Evolutionary conservation across 208 protist species (phyloP).

Genomic region (Trypanosoma avium): DNA sequence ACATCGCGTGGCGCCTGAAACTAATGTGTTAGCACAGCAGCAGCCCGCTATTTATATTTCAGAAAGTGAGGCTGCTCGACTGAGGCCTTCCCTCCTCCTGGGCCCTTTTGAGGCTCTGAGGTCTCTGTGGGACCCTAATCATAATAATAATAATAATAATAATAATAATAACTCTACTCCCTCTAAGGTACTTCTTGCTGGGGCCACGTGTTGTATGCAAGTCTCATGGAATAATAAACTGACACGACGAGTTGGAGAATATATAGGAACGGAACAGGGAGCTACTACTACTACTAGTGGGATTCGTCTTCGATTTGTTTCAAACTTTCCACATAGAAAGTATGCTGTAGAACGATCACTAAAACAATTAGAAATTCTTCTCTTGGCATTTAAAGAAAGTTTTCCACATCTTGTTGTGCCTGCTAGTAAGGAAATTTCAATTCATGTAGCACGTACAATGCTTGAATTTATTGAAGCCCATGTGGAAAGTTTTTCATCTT

Average conservation of each 20-base stretch:
- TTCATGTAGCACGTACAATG: constrained; percentile 20
- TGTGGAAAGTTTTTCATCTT: constrained; percentile 23
- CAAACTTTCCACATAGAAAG: constrained; percentile 21
- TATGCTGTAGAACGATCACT: constrained; percentile 31
- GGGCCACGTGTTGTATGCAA: constrained; percentile 11
- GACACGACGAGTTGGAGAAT: background rate
- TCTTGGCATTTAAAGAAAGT: constrained; percentile 32
- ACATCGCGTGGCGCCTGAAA: constrained; percentile 5
- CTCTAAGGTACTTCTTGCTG: constrained; percentile 7
- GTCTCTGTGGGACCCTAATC: constrained; percentile 17
- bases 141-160: no score
- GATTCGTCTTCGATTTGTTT: constrained; percentile 21
- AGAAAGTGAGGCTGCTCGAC: background rate
- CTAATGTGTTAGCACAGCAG: constrained; percentile 1
- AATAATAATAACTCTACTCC: background rate
- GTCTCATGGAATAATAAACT: constrained; percentile 2
- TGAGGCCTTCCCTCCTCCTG: constrained; percentile 14
- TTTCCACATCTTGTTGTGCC: constrained; percentile 53
- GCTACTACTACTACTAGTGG: no score
- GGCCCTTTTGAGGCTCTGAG: constrained; percentile 22
- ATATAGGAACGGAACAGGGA: background rate
- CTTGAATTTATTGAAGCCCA: constrained; percentile 31
- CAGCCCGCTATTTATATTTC: constrained; percentile 4
- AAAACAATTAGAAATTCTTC: constrained; percentile 28
- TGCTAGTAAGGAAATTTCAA: constrained; percentile 1